Percentiles rank a stretch among this genome's conserved stretches.
Evolutionary conservation across 176 grass and related monocot species (phyloP).

Genomic region (Avena atlantica): DNA sequence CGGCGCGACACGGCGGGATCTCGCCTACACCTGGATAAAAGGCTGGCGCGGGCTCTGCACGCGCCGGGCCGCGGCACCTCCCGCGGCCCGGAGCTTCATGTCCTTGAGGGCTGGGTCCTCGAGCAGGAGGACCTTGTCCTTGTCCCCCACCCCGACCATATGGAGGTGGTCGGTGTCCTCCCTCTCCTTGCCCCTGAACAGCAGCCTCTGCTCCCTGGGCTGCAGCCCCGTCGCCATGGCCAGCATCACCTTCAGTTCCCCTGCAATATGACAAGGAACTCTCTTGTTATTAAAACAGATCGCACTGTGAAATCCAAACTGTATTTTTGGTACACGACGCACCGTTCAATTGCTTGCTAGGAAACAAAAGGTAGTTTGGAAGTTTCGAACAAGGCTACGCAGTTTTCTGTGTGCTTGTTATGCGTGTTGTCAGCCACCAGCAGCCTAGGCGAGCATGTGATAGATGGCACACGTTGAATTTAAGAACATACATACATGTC

Average conservation of each 20-base stretch:
- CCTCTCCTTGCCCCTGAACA: slow-evolving; percentile 93
- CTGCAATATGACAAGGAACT: slow-evolving; percentile 41
- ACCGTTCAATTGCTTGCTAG: slow-evolving; percentile 26
- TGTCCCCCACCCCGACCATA: slow-evolving; percentile 83
- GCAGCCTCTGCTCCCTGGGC: slow-evolving; percentile 79
- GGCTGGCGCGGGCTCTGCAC: slow-evolving; percentile 31
- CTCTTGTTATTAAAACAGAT: neutral
- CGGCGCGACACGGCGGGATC: accelerated
- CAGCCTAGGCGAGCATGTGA: slow-evolving; percentile 23
- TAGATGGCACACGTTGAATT: slow-evolving; percentile 28
- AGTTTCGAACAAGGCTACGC: slow-evolving; percentile 28
- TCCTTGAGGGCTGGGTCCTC: slow-evolving; percentile 81
- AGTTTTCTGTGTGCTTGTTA: neutral
- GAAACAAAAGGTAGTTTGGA: neutral
- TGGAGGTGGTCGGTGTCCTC: slow-evolving; percentile 81
- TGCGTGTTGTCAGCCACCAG: neutral
- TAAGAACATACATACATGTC: neutral
- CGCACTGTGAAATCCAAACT: neutral
- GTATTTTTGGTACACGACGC: neutral
- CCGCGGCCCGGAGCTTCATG: slow-evolving; percentile 49
- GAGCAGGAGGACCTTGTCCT: slow-evolving; percentile 74
- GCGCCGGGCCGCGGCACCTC: neutral
- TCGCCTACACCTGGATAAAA: slow-evolving; percentile 51
- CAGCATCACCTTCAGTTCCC: slow-evolving; percentile 77
- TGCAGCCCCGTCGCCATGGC: slow-evolving; percentile 72